A percentile compares a stretch with the other conserved stretches of the same genome.
These are phyloP conservation scores for Cucurbita pepo DNA, from an alignment of 306 rosid species.

Conservation along the genomic window DNA sequence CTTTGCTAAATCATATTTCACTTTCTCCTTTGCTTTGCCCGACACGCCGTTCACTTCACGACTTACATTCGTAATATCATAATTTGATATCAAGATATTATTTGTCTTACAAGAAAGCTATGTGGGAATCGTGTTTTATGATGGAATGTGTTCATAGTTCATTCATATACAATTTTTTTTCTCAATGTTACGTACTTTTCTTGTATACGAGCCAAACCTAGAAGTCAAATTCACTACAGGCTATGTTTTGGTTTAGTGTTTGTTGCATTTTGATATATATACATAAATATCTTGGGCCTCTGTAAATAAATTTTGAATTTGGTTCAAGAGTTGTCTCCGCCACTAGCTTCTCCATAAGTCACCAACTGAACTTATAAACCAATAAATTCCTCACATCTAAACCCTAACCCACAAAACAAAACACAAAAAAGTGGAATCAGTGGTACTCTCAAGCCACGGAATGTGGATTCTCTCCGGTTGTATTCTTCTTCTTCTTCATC, in stretches of 20 bases:
- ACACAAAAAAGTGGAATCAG: not conserved
- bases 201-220: too few species aligned
- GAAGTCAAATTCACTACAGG: not conserved
- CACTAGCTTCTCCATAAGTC: not conserved
- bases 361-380: constrained; percentile 39
- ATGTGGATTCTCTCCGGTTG: constrained; percentile 53
- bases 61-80: too few species aligned
- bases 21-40: too few species aligned
- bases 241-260: not conserved
- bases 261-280: not conserved
- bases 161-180: too few species aligned
- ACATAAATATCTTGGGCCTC: not conserved
- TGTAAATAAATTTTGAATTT: not conserved
- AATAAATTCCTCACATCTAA: constrained; percentile 33
- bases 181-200: too few species aligned
- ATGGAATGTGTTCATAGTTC: too few species aligned
- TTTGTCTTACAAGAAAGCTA: too few species aligned
- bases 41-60: too few species aligned
- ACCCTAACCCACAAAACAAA: not conserved
- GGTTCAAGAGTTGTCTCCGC: not conserved
- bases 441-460: constrained; percentile 33
- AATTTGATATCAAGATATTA: too few species aligned
- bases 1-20: too few species aligned
- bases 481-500: constrained; percentile 53
- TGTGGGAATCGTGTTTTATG: too few species aligned